A percentile compares a stretch with the other conserved stretches of the same genome.
These are phyloP conservation scores for Floccularia luteovirens DNA, from an alignment of 768 basidiomycete genomes.

Conservation along the genomic window DNA sequence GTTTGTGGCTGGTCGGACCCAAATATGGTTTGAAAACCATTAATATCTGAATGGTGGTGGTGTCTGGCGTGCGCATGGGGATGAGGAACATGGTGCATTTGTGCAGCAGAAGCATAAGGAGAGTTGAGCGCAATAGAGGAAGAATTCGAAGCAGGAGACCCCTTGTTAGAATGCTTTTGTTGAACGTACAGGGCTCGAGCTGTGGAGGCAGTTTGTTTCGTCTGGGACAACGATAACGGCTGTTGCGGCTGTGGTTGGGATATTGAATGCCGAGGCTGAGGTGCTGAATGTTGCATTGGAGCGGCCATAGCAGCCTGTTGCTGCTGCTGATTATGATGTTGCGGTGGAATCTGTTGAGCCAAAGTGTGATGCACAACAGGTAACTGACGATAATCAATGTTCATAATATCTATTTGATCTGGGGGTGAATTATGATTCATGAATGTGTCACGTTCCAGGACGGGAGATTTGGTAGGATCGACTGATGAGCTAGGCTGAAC, in stretches of 20 bases:
- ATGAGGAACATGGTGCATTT: constrained; percentile 78
- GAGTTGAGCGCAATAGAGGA: constrained; percentile 43
- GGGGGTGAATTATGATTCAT: constrained; percentile 10
- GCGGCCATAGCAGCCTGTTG: constrained; percentile 9
- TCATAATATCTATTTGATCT: constrained; percentile 17
- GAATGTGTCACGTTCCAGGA: constrained; percentile 17
- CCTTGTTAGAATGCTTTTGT: constrained; percentile 12
- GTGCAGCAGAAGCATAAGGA: constrained; percentile 46
- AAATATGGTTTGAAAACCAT: constrained; percentile 25
- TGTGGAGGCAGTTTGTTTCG: constrained; percentile 10
- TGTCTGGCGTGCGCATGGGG: constrained; percentile 74
- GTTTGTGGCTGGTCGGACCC: constrained; percentile 13
- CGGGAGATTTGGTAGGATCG: constrained; percentile 12
- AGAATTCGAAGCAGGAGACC: constrained; percentile 23
- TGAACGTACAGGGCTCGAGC: constrained; percentile 4
- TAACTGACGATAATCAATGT: constrained; percentile 14
- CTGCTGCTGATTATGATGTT: constrained; percentile 11
- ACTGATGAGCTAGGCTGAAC: constrained; percentile 4
- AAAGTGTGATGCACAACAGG: constrained; percentile 8
- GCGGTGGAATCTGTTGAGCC: constrained; percentile 5
- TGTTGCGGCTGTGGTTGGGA: constrained; percentile 13
- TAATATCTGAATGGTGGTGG: constrained; percentile 51
- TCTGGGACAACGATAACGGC: constrained; percentile 8
- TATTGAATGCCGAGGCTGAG: background rate
- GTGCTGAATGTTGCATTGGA: background rate